These are phyloP conservation scores for Psilocybe azurescens DNA, from an alignment of 768 basidiomycete genomes.

Conservation along the genomic window DNA sequence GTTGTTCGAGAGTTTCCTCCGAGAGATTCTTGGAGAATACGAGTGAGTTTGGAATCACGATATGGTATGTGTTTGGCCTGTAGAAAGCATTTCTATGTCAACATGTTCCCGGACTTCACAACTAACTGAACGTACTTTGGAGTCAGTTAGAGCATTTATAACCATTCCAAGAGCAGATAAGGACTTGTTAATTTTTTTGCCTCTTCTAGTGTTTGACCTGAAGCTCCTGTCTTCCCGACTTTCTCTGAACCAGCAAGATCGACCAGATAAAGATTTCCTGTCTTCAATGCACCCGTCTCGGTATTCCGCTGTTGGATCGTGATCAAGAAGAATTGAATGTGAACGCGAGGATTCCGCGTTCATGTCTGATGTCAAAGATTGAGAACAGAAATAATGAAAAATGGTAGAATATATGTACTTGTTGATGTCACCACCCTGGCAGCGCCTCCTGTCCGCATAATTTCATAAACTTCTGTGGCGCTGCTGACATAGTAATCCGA, in stretches of 20 bases:
- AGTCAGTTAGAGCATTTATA: conserved; percentile 96
- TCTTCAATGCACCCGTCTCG: conserved; percentile 94
- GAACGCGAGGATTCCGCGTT: conserved; percentile 99
- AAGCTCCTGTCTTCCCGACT: conserved; percentile 99
- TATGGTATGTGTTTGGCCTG: conserved; percentile 98
- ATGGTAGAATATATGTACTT: conserved; percentile 57
- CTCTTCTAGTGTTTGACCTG: conserved; percentile 98
- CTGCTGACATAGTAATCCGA: conserved; percentile 98
- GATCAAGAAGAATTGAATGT: conserved; percentile 98
- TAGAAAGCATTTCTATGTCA: conserved; percentile 5
- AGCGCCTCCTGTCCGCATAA: conserved; percentile 95
- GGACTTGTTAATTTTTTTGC: conserved; percentile 99
- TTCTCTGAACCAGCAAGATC: conserved; percentile 99
- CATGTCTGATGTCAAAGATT: conserved; percentile 74
- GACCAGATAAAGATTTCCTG: conserved; percentile 95
- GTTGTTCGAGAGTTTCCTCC: conserved; percentile 96
- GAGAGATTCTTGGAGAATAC: conserved; percentile 97
- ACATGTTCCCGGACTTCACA: background rate
- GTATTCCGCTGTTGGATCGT: conserved; percentile 97
- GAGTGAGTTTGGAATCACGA: conserved; percentile 98
- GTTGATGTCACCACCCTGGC: conserved; percentile 94
- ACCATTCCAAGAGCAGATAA: conserved; percentile 98
- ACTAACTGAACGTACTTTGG: conserved; percentile 62
- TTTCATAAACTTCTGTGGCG: conserved; percentile 95
- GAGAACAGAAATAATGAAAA: conserved; percentile 6